Conservation (phyloP, 306 rosid genomes). For the Dicorynia guianensis region DNA sequence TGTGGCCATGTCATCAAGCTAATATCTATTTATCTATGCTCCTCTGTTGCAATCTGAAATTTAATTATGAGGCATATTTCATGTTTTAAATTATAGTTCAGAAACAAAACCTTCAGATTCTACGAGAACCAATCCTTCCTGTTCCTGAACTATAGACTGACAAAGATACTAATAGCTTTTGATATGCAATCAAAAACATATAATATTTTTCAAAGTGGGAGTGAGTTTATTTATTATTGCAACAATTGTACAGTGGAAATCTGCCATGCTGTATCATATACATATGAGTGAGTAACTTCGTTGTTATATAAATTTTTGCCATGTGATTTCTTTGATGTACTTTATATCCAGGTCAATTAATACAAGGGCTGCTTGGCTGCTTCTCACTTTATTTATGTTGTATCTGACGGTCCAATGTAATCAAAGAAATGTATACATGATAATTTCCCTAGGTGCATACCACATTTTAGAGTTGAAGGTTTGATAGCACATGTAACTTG, state of each 20-base stretch:
- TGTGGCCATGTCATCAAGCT: slow-evolving; percentile 12
- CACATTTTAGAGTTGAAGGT: background rate
- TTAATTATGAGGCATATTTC: background rate
- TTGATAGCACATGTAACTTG: background rate
- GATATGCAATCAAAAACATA: no score
- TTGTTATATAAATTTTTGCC: slow-evolving; percentile 3
- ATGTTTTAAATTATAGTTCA: slow-evolving; percentile 4
- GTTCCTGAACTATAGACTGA: slow-evolving; percentile 16
- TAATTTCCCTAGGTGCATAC: background rate
- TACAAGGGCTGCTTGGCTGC: background rate
- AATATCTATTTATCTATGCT: background rate
- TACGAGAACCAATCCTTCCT: slow-evolving; percentile 24
- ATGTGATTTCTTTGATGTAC: slow-evolving; percentile 23
- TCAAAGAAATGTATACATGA: background rate
- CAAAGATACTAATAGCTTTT: no score
- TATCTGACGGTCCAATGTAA: slow-evolving; percentile 1
- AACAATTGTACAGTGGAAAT: slow-evolving; percentile 11
- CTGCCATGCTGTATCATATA: background rate
- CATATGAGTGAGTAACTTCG: background rate
- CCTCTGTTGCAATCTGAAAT: background rate
- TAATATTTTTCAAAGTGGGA: background rate
- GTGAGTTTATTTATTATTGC: slow-evolving; percentile 2
- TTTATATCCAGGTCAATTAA: background rate
- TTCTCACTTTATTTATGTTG: background rate
- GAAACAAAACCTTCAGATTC: slow-evolving; percentile 15